These are phyloP conservation scores for Pseudocohnilembus persalinus DNA, from an alignment of 169 alveolate species.

Conservation along the genomic window DNA sequence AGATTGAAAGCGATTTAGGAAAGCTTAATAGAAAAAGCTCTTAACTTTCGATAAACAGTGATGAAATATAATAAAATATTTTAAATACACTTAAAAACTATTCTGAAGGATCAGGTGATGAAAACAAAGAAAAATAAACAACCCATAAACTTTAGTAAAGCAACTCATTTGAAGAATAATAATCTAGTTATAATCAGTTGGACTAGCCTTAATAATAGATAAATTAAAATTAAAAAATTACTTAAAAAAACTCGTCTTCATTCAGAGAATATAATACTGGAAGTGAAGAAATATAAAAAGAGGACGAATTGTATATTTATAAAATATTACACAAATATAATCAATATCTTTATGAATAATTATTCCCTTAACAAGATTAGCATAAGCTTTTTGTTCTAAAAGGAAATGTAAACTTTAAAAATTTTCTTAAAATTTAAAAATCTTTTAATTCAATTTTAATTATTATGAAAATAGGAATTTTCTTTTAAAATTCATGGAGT, in stretches of 20 bases:
- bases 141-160: neutral
- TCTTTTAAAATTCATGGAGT: neutral
- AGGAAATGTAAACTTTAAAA: neutral
- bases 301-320: neutral
- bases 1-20: neutral
- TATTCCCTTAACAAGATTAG: neutral
- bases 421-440: no score
- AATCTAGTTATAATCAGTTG: neutral
- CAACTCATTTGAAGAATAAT: neutral
- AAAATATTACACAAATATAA: no score
- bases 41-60: no score
- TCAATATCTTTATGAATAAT: neutral
- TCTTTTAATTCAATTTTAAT: no score
- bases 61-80: no score
- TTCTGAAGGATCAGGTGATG: no score
- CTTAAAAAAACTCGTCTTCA: neutral
- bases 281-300: neutral
- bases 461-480: neutral
- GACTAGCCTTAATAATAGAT: neutral
- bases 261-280: neutral
- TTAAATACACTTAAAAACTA: no score
- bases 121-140: no score
- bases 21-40: no score
- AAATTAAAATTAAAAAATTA: no score
- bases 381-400: neutral